Base-by-base conservation (phyloP, 352 stramenopile species). In the Globisporangium echinulatum region DNA sequence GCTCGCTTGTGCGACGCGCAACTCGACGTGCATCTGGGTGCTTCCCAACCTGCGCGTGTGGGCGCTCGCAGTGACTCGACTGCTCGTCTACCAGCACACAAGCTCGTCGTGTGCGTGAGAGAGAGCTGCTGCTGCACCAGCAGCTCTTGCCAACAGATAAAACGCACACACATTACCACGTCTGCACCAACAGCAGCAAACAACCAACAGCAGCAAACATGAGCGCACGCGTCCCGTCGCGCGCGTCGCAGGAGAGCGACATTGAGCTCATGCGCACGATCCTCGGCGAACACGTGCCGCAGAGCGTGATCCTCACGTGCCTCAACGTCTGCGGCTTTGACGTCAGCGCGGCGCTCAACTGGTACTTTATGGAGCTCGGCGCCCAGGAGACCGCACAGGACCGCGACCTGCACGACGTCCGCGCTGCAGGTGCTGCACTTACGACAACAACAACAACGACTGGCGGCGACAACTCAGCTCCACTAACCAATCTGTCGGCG, bases 191-290 rank as follows among this genome's bases (percentile, higher is more conserved):
- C n/a, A 10, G 19, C 46, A 50, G 5, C 14, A 50, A 19, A 33
- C 14, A 50, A n/a, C 43, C 1, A 14, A 17, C 14, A 5, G 11
- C 33, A 13, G 25, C 44, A 42, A 44, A 6, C 39, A 63, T 37
- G 44, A 39, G 25, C 61, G 54, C 61, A 7, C 44, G 10, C 39
- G 1, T 48, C 11, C 54, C 54, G 43, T 59, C 54, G 19, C 46
- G 50, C 42, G 54, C 59, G 42, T 64, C 73, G 40, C 73, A 76
- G 60, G 79, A 79, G 61, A 82, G 68, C 65, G 85, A 95, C 56
- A 66, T 95, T 52, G 85, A 95, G 49, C 73, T 95, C 54, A 95
- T 95, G 80, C 85, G 83, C 58, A 93, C 83, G 56, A 95, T 95
- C 59, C 71, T 95, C 33, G 85, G 85, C 42, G 85, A 95, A 58